A percentile compares a stretch with the other conserved stretches of the same genome.
phyloP scores from a whole-genome alignment of 2,329 filamentous ascomycete genomes.

The Fusarium illudens region DNA sequence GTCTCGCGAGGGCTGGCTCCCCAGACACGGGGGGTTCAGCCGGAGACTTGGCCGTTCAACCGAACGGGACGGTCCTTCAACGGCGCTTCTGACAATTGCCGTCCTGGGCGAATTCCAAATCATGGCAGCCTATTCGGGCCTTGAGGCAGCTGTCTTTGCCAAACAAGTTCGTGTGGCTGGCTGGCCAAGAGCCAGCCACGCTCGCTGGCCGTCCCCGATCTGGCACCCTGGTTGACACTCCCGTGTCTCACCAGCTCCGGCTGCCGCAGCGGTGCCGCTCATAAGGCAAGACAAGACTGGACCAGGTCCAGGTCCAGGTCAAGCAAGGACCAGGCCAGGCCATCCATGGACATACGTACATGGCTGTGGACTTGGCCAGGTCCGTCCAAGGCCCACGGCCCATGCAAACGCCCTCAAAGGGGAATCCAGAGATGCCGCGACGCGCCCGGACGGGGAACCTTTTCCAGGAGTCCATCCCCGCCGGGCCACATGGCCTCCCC shows the following conservation, averaged over 20 bases:
- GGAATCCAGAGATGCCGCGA: constrained; percentile 21
- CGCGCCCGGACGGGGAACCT: constrained; percentile 6
- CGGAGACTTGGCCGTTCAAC: not conserved
- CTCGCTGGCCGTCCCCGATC: constrained; percentile 24
- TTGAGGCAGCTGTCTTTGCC: not conserved
- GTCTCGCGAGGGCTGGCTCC: not conserved
- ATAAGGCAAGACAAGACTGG: constrained; percentile 38
- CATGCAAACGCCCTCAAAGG: constrained; percentile 30
- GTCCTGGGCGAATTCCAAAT: constrained; percentile 4
- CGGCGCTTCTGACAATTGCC: not conserved
- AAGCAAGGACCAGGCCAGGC: not conserved
- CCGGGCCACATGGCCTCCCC: constrained; percentile 28
- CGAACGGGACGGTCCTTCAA: constrained; percentile 13
- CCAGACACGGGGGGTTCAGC: not conserved
- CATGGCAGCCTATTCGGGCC: not conserved
- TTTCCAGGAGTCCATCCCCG: constrained; percentile 6
- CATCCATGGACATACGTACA: not conserved
- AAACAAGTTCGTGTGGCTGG: constrained; percentile 9
- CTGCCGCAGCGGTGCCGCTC: constrained; percentile 24
- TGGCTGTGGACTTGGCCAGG: not conserved
- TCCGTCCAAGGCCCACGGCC: constrained; percentile 2
- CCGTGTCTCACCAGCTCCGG: constrained; percentile 41
- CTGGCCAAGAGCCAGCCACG: constrained; percentile 5
- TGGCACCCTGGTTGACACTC: constrained; percentile 43
- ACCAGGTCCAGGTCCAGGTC: not conserved